A percentile compares a stretch with the other conserved stretches of the same genome.
Evolutionary conservation across 768 basidiomycete species (phyloP).

Genomic region (Mycena vitilis): DNA sequence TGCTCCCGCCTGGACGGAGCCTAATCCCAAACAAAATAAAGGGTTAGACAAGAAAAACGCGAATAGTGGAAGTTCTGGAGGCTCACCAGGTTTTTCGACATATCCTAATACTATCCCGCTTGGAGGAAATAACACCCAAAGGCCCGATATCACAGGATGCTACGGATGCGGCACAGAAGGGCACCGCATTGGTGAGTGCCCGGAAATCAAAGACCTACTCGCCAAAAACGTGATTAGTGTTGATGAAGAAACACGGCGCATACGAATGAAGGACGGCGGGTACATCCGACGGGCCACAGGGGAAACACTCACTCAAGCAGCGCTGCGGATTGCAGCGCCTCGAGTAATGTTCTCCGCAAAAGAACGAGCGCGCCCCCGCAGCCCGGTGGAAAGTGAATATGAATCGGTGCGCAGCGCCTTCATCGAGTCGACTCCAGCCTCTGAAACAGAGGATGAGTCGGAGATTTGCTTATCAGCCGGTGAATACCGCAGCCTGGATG

Average conservation of each 20-base stretch:
- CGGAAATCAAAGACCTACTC: not conserved
- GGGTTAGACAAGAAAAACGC: not conserved
- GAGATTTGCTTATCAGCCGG: too few species aligned
- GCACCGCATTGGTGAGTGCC: slow-evolving; percentile 14
- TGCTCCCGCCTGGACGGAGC: not conserved
- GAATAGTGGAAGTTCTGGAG: not conserved
- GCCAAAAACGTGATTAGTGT: not conserved
- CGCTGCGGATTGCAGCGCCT: not conserved
- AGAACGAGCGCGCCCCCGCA: not conserved
- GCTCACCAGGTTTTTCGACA: not conserved
- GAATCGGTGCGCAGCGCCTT: too few species aligned
- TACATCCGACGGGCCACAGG: not conserved
- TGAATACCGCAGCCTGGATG: too few species aligned
- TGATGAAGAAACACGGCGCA: not conserved
- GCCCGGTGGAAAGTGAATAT: too few species aligned
- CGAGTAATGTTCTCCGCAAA: not conserved
- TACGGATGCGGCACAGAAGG: not conserved
- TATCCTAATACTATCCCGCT: slow-evolving; percentile 9
- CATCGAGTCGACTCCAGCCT: too few species aligned
- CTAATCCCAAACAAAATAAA: not conserved
- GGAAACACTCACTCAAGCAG: not conserved
- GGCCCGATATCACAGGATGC: not conserved
- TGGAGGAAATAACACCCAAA: not conserved
- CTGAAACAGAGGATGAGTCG: too few species aligned
- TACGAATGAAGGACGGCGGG: slow-evolving; percentile 5